Evolutionary conservation across 345 rosid species (phyloP).

Genomic region (Eucalyptus cloeziana): DNA sequence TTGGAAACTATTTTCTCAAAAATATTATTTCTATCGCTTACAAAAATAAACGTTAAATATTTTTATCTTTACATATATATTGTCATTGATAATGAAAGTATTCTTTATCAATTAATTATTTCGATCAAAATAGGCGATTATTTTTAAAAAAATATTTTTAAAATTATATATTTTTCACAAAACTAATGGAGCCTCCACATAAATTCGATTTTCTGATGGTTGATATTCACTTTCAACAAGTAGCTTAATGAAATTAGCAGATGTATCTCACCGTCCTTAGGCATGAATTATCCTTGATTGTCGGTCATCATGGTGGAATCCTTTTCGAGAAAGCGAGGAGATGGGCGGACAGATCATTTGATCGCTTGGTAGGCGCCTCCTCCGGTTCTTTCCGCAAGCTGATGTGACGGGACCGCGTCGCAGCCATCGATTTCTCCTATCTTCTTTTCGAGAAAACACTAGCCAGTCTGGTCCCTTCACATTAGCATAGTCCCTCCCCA

Average conservation of each 20-base stretch:
- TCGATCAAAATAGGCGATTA: rapidly evolving
- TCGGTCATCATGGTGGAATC: neutral
- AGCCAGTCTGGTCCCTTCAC: neutral
- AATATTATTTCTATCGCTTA: no score
- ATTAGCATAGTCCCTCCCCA: neutral
- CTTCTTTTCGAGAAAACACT: neutral
- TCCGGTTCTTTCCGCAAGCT: neutral
- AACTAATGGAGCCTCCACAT: neutral
- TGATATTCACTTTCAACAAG: neutral
- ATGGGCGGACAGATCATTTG: neutral
- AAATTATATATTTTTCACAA: no score
- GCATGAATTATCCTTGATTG: neutral
- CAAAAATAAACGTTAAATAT: neutral
- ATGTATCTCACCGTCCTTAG: neutral
- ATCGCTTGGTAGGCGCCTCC: neutral
- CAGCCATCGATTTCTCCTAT: neutral
- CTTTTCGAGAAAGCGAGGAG: neutral
- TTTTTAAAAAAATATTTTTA: neutral
- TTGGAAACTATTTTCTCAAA: neutral
- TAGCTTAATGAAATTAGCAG: neutral
- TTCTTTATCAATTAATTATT: no score
- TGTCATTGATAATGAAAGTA: no score
- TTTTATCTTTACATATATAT: no score
- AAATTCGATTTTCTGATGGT: neutral
- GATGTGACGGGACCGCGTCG: neutral